phyloP scores from a whole-genome alignment of 1,139 yeast species.

The Geotrichum reessii region DNA sequence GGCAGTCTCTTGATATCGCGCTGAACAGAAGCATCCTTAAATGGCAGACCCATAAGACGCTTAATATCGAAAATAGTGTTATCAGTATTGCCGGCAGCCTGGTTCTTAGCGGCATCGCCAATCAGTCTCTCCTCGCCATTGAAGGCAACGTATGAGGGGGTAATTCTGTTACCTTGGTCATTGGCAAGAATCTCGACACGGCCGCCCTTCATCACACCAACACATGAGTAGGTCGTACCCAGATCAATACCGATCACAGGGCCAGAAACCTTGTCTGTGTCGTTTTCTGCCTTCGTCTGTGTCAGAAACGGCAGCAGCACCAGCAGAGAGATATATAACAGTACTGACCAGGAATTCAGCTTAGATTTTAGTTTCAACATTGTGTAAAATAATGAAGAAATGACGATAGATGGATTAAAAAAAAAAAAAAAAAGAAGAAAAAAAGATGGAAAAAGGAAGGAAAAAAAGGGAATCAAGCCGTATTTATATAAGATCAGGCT shows the following conservation, averaged over 20 bases:
- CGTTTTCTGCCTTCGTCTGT: conserved; percentile 43
- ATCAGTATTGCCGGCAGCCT: conserved; percentile 94
- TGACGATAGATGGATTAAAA: conserved; percentile 2
- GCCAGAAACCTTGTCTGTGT: conserved; percentile 50
- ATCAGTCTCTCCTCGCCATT: conserved; percentile 95
- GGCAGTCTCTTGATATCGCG: conserved; percentile 97
- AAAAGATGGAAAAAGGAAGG: conserved; percentile 1
- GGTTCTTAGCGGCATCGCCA: conserved; percentile 99
- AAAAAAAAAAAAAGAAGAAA: background rate
- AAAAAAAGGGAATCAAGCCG: conserved; percentile 2
- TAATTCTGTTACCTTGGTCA: conserved; percentile 99
- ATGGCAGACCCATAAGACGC: conserved; percentile 96
- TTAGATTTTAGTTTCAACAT: conserved; percentile 24
- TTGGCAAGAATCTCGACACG: conserved; percentile 89
- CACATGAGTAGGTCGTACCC: conserved; percentile 91
- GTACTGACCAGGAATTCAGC: conserved; percentile 48
- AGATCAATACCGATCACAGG: conserved; percentile 80
- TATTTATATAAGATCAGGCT: background rate
- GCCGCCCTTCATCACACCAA: conserved; percentile 88
- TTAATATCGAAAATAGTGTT: conserved; percentile 97
- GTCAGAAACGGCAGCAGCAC: conserved; percentile 55
- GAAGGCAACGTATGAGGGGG: conserved; percentile 98
- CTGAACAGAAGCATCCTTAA: conserved; percentile 85
- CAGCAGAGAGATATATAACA: conserved; percentile 52
- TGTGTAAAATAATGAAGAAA: conserved; percentile 10